These are phyloP conservation scores for Pinus tabuliformis DNA, from an alignment of 75 land plant genomes.

Conservation along the genomic window DNA sequence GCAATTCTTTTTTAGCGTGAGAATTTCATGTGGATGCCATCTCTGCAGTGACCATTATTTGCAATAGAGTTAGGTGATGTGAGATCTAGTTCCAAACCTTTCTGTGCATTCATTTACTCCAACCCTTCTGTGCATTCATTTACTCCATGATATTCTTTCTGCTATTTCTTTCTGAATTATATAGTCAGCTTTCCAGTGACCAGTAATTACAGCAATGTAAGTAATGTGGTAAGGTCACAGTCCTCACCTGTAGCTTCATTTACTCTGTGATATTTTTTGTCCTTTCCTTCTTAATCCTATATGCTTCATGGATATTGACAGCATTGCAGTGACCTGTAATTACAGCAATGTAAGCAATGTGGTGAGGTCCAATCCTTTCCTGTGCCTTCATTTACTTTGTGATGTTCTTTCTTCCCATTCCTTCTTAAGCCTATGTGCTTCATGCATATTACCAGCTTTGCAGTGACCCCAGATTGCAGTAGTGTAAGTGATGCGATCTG, in stretches of 20 bases:
- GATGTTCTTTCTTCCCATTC: conserved; percentile 4
- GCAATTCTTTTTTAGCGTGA: conserved; percentile 55
- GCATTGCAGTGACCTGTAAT: conserved; percentile 5
- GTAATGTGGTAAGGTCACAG: conserved; percentile 3
- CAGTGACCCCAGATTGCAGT: conserved; percentile 1
- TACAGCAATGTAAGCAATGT: conserved; percentile 4
- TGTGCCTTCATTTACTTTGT: not conserved
- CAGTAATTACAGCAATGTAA: not conserved
- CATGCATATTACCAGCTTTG: conserved; percentile 8
- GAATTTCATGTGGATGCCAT: conserved; percentile 41
- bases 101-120: too few relatives aligned
- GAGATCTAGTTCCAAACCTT: conserved; percentile 52
- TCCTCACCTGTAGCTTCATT: not conserved
- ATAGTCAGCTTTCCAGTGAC: not conserved
- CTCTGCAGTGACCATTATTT: conserved; percentile 54
- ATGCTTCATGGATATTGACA: conserved; percentile 45
- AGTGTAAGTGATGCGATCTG: conserved; percentile 16
- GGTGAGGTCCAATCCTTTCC: not conserved
- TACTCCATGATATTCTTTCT: not conserved
- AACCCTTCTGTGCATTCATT: not conserved
- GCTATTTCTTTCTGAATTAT: not conserved
- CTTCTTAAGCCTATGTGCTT: conserved; percentile 4
- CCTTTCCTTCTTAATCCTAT: not conserved
- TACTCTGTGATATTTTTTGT: not conserved
- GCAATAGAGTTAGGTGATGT: conserved; percentile 47